Conservation (phyloP, 495 filamentous ascomycete genomes). For the Thermothielavioides terrestris region DNA sequence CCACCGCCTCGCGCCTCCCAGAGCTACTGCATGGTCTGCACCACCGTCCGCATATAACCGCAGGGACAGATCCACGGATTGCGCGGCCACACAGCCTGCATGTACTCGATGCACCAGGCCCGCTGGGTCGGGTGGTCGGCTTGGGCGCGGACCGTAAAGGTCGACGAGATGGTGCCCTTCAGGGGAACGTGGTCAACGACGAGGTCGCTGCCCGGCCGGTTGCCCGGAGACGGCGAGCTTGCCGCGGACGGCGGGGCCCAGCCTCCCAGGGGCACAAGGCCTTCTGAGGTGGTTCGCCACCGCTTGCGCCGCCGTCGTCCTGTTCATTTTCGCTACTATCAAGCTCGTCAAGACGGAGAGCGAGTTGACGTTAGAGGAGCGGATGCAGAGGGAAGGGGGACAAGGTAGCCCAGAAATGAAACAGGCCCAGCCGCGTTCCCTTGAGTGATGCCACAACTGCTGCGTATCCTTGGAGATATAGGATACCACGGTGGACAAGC, state of each 20-base stretch:
- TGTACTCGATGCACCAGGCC: slow-evolving; percentile 30
- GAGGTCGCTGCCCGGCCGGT: slow-evolving; percentile 2
- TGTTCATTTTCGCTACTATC: slow-evolving; percentile 54
- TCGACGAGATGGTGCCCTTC: slow-evolving; percentile 52
- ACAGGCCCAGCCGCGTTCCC: neutral
- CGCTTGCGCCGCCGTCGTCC: slow-evolving; percentile 44
- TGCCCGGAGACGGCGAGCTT: slow-evolving; percentile 29
- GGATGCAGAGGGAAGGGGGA: slow-evolving; percentile 1
- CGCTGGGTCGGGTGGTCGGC: slow-evolving; percentile 25
- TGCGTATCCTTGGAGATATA: neutral
- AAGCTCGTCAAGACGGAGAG: slow-evolving; percentile 58
- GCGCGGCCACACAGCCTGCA: slow-evolving; percentile 26
- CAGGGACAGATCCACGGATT: slow-evolving; percentile 33
- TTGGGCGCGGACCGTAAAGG: slow-evolving; percentile 49
- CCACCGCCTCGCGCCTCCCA: slow-evolving; percentile 31
- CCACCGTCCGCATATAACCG: slow-evolving; percentile 38
- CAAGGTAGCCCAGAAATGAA: neutral
- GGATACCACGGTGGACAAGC: no score
- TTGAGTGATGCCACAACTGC: neutral
- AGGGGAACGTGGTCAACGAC: slow-evolving; percentile 35
- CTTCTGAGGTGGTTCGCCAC: slow-evolving; percentile 64
- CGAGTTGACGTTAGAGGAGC: slow-evolving; percentile 44
- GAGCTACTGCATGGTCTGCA: slow-evolving; percentile 31
- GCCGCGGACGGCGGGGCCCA: slow-evolving; percentile 39
- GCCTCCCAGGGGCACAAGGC: slow-evolving; percentile 48